These are phyloP conservation scores for Colletotrichum phormii DNA, from an alignment of 2,329 filamentous ascomycete species.

Conservation along the genomic window DNA sequence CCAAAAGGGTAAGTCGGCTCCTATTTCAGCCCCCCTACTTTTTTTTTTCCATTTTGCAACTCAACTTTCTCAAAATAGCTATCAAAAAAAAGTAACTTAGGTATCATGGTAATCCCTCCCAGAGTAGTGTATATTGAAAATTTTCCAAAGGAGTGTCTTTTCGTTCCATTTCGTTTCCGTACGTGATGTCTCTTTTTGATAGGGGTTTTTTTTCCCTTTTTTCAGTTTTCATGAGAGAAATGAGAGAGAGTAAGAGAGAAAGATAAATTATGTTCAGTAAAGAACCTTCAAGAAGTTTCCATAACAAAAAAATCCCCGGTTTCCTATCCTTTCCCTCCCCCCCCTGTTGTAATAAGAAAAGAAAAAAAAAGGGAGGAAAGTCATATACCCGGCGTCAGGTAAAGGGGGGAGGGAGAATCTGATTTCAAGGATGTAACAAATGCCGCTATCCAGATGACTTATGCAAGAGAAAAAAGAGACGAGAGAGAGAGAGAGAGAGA, in stretches of 20 bases:
- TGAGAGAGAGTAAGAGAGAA: neutral
- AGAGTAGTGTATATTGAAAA: neutral
- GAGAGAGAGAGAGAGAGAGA: constrained; percentile 20
- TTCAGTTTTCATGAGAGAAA: neutral
- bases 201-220: neutral
- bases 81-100: constrained; percentile 8
- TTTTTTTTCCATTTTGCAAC: constrained; percentile 15
- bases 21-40: neutral
- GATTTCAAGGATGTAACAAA: constrained; percentile 38
- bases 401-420: constrained; percentile 37
- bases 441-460: constrained; percentile 32
- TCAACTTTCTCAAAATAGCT: neutral
- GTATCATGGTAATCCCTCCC: constrained; percentile 30
- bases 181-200: neutral
- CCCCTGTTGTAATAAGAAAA: constrained; percentile 32
- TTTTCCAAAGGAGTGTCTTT: neutral
- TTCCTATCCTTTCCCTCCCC: constrained; percentile 36
- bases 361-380: constrained; percentile 39
- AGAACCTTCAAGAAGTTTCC: constrained; percentile 11
- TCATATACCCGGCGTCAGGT: constrained; percentile 40
- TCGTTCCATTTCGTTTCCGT: neutral
- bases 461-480: constrained; percentile 38
- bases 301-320: constrained; percentile 22
- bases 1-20: neutral
- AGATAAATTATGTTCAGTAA: neutral